Evolutionary conservation across 2,329 filamentous ascomycete genomes (phyloP), one percentile per base, ranked within the genome.

Genomic region (Phaeosphaeriaceae sp.): DNA sequence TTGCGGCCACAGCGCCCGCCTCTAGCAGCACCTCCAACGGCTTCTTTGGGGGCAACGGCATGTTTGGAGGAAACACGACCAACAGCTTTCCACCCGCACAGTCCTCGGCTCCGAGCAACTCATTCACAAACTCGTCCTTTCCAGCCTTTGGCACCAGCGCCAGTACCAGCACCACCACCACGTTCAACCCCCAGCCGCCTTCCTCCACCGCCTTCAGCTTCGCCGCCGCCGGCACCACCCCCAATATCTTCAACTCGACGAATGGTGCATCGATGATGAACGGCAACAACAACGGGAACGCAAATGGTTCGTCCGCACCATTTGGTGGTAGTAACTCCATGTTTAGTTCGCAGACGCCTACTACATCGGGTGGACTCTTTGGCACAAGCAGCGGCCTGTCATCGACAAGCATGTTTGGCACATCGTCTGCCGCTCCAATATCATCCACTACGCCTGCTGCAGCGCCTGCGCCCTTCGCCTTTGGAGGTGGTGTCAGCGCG

Each of bases 11-110:
- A 6, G 54, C 61, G 20, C 58, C 62, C 12, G 53, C 50, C 28
- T 54, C 43, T 35, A 49, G 28, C 4, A 51, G 49, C 42, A 53
- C 53, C 26, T 46, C 47, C 48, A 55, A 48, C 34, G 44, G 40
- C 37, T 50, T 59, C 43, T 61, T 48, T 37, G 54, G 56, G 17
- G 48, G 34, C 30, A 46, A 38, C 28, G 47, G 42, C 35, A 48
- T 57, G 6, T 64, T 64, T 28, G 61, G 61, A 4, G 53, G 46
- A 20, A 50, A 40, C 54, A 47, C 61, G 7, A 67, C 64, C 5
- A 70, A 43, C 52, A 71, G 66, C 53, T 71, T 71, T 46, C 68
- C 69, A 7, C 65, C 67, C 12, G 58, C 65, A 4, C 66, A 67
- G 42, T 33, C 65, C 3, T 41, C 61, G 1, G 52, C 60, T 13